phyloP scores from a whole-genome alignment of 1,284 basidiomycete species.

The Violaceomyces palustris region DNA sequence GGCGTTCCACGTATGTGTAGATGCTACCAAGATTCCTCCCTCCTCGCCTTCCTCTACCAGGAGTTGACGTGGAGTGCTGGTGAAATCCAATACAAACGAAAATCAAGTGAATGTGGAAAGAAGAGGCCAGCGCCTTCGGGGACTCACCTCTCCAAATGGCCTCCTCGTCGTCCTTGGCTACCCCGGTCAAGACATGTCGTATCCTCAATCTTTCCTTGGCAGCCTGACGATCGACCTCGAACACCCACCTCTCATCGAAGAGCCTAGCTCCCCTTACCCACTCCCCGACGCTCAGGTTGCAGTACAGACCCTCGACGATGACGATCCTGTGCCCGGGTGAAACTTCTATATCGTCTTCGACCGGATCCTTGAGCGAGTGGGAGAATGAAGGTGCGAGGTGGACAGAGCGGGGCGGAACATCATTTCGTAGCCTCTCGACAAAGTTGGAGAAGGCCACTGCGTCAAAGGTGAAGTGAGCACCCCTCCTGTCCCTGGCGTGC shows the following conservation, averaged over 20 bases:
- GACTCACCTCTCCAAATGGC: constrained; percentile 67
- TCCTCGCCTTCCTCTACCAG: too few relatives aligned
- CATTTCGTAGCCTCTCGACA: constrained; percentile 11
- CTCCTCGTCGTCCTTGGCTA: constrained; percentile 64
- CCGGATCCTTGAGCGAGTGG: constrained; percentile 61
- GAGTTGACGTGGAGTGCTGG: too few relatives aligned
- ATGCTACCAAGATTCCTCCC: too few relatives aligned
- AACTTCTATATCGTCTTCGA: constrained; percentile 58
- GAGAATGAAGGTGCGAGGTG: constrained; percentile 62
- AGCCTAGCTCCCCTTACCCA: constrained; percentile 67
- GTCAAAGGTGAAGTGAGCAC: constrained; percentile 50
- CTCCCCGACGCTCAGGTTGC: constrained; percentile 65
- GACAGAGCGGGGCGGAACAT: neutral
- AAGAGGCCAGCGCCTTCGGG: too few relatives aligned
- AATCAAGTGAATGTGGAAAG: constrained; percentile 56
- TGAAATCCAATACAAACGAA: too few relatives aligned
- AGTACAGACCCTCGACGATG: constrained; percentile 78
- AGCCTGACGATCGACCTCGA: constrained; percentile 63
- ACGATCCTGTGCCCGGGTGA: constrained; percentile 66
- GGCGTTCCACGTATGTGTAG: too few relatives aligned
- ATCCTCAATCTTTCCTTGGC: constrained; percentile 66
- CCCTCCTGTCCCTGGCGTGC: constrained; percentile 39
- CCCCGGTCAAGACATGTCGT: constrained; percentile 70
- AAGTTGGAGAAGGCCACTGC: constrained; percentile 37
- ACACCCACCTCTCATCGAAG: constrained; percentile 74